Conservation (phyloP, 192 early-diverging fungal genomes). For the Coemansia sp. region DNA sequence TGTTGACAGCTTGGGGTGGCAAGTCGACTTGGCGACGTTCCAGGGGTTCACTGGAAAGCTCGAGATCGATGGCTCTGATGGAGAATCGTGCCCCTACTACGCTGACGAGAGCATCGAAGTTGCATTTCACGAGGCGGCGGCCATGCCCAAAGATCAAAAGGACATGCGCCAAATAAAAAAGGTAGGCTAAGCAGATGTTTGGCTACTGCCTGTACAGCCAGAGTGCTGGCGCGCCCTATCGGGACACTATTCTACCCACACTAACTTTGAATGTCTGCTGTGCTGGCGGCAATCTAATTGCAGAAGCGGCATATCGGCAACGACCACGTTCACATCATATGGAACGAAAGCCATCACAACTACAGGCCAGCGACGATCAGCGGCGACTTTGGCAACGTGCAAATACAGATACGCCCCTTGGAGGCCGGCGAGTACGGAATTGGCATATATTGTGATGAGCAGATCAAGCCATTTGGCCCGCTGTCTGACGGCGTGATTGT, state of each 20-base stretch:
- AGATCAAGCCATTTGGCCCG: conserved; percentile 86
- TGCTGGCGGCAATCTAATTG: background rate
- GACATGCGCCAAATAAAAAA: conserved; percentile 92
- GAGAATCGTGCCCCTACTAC: conserved; percentile 78
- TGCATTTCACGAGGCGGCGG: conserved; percentile 88
- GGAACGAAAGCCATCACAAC: conserved; percentile 92
- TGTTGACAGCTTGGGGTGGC: conserved; percentile 92
- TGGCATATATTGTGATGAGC: conserved; percentile 62
- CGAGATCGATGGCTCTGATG: conserved; percentile 79
- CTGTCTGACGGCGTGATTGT: conserved; percentile 81
- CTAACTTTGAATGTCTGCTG: background rate
- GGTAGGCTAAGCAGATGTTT: conserved; percentile 61
- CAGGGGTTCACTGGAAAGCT: conserved; percentile 87
- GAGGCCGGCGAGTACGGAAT: conserved; percentile 64
- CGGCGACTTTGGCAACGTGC: conserved; percentile 97
- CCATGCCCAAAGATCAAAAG: conserved; percentile 80
- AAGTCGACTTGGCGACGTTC: conserved; percentile 84
- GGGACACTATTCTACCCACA: background rate
- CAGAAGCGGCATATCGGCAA: conserved; percentile 99
- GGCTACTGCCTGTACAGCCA: too few relatives aligned
- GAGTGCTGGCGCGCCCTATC: too few relatives aligned
- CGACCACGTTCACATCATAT: conserved; percentile 98
- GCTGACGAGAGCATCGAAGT: conserved; percentile 85
- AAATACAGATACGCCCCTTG: conserved; percentile 88
- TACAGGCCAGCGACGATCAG: conserved; percentile 91